These are phyloP conservation scores for Aquanectria penicillioides DNA, from an alignment of 2,329 filamentous ascomycete genomes.

Conservation along the genomic window DNA sequence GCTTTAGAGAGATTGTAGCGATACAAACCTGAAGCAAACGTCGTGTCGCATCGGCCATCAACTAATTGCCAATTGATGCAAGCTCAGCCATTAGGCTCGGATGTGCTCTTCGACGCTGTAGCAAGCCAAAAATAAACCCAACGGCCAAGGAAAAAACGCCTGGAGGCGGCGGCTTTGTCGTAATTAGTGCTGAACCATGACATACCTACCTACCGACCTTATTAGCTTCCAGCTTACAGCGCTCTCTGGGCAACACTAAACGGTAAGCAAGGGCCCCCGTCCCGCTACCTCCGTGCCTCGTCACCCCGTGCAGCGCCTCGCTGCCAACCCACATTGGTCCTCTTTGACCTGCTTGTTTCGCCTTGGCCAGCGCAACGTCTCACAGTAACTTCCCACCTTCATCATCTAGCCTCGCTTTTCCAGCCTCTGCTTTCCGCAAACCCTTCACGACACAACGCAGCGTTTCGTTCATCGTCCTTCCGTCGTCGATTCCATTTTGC, in stretches of 20 bases:
- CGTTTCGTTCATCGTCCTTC: conserved; percentile 16
- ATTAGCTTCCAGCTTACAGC: conserved; percentile 9
- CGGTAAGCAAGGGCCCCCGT: conserved; percentile 28
- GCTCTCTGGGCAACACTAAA: conserved; percentile 13
- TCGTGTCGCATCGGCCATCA: conserved; percentile 14
- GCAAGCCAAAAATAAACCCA: conserved; percentile 17
- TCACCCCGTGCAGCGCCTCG: conserved; percentile 43
- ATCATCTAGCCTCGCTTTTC: conserved; percentile 33
- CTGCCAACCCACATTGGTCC: conserved; percentile 29
- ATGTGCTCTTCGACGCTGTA: conserved; percentile 1
- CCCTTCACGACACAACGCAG: conserved; percentile 31
- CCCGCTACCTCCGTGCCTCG: conserved; percentile 37
- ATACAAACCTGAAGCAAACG: conserved; percentile 12
- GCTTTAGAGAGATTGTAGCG: conserved; percentile 13
- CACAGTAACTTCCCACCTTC: conserved; percentile 40
- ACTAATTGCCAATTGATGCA: conserved; percentile 6
- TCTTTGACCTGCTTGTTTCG: conserved; percentile 38
- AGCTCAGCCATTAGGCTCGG: background rate
- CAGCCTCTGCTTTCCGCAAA: conserved; percentile 38
- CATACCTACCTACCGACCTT: conserved; percentile 7
- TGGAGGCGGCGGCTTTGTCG: conserved; percentile 1
- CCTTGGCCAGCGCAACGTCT: conserved; percentile 43
- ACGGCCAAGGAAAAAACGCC: background rate
- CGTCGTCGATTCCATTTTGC: conserved; percentile 21
- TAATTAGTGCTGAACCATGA: conserved; percentile 15